phyloP scores from a whole-genome alignment of 139 green algal species.

The Ettlia oleoabundans region DNA sequence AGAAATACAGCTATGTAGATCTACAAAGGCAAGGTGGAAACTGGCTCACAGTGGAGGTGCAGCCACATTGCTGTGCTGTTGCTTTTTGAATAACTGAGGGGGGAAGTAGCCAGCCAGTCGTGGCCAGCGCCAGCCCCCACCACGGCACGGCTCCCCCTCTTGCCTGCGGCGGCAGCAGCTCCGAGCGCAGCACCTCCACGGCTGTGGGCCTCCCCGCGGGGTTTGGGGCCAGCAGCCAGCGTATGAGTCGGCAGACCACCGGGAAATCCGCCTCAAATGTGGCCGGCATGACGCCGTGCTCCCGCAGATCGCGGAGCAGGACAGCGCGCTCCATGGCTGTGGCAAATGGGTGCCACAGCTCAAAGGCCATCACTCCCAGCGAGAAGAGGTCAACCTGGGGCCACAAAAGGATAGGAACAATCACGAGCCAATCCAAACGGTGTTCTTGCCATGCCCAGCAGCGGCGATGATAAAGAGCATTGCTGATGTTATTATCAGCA shows the following conservation, averaged over 20 bases:
- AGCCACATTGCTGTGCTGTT: too few relatives aligned
- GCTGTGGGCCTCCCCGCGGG: constrained; percentile 82
- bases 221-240: constrained; percentile 78
- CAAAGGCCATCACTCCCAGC: constrained; percentile 88
- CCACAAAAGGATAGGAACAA: too few relatives aligned
- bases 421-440: too few relatives aligned
- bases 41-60: too few relatives aligned
- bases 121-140: neutral
- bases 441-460: too few relatives aligned
- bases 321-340: constrained; percentile 85
- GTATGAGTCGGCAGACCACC: constrained; percentile 53
- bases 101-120: too few relatives aligned
- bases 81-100: too few relatives aligned
- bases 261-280: constrained; percentile 71
- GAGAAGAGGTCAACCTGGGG: constrained; percentile 91
- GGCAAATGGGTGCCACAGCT: constrained; percentile 91
- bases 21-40: too few relatives aligned
- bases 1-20: too few relatives aligned
- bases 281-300: constrained; percentile 64
- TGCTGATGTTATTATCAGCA: too few relatives aligned
- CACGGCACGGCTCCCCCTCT: too few relatives aligned
- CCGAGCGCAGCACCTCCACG: constrained; percentile 72
- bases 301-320: constrained; percentile 77
- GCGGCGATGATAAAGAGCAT: too few relatives aligned
- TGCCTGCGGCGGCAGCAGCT: constrained; percentile 72